phyloP scores from a whole-genome alignment of 495 filamentous ascomycete genomes.

The Hapsidospora chrysogenum region DNA sequence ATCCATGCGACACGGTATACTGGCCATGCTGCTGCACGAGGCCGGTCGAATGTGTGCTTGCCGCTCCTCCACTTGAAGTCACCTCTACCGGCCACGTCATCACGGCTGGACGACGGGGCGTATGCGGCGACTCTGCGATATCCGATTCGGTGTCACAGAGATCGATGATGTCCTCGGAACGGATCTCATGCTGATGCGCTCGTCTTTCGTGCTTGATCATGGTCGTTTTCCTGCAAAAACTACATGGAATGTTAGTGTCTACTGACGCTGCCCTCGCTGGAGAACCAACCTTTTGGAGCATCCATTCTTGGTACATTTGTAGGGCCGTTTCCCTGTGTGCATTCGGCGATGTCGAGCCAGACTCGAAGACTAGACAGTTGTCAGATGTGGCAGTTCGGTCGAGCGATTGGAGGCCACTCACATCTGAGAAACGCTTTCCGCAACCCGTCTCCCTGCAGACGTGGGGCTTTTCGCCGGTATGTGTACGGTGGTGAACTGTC shows the following conservation, averaged over 20 bases:
- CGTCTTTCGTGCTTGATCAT: slow-evolving; percentile 69
- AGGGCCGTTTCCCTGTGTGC: slow-evolving; percentile 75
- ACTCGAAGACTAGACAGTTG: slow-evolving; percentile 55
- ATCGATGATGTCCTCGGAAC: not conserved
- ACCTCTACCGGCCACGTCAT: too few species aligned
- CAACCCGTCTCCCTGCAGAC: slow-evolving; percentile 66
- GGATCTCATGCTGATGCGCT: slow-evolving; percentile 41
- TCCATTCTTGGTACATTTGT: slow-evolving; percentile 59
- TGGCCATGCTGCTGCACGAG: too few species aligned
- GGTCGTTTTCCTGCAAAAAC: slow-evolving; percentile 79
- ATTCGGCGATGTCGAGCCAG: slow-evolving; percentile 74
- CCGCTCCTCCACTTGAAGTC: too few species aligned
- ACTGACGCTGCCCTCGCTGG: slow-evolving; percentile 6
- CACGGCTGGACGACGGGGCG: too few species aligned
- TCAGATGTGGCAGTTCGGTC: slow-evolving; percentile 15
- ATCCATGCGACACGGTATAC: too few species aligned
- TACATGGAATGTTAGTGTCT: slow-evolving; percentile 20
- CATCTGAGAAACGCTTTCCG: slow-evolving; percentile 74
- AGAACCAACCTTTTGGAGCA: slow-evolving; percentile 59
- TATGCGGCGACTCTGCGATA: too few species aligned
- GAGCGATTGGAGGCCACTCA: slow-evolving; percentile 23
- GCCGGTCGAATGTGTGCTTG: too few species aligned
- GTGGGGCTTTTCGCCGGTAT: slow-evolving; percentile 63
- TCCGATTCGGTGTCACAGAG: too few species aligned
- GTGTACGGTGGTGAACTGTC: slow-evolving; percentile 73